Conservation (phyloP, 331 rosid species). For the Pyrus hybrid region DNA sequence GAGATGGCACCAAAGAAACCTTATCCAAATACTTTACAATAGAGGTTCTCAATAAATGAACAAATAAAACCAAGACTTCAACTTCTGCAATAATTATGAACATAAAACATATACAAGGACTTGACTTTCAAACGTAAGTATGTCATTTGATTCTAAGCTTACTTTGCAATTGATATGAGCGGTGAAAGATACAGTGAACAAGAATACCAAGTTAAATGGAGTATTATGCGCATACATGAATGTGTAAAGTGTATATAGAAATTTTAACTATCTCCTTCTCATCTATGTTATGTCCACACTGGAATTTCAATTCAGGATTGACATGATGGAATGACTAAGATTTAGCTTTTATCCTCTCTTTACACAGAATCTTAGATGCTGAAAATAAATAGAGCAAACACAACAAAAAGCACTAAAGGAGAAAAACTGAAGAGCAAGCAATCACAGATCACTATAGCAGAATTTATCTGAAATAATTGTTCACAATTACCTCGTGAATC, state of each 20-base stretch:
- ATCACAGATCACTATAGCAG: neutral
- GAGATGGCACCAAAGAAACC: neutral
- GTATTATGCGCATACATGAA: neutral
- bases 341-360: neutral
- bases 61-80: neutral
- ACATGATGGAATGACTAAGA: neutral
- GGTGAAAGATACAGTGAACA: neutral
- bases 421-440: neutral
- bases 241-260: neutral
- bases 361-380: neutral
- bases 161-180: neutral
- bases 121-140: neutral
- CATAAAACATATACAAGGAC: neutral
- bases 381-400: neutral
- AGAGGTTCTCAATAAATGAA: neutral
- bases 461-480: neutral
- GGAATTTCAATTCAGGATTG: neutral
- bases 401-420: neutral
- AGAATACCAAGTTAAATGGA: neutral
- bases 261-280: neutral
- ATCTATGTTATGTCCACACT: neutral
- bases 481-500: slow-evolving; percentile 51
- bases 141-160: neutral
- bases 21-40: neutral
- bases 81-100: neutral